phyloP scores from a whole-genome alignment of 2,329 filamentous ascomycete genomes.

The Ophiocordyceps unilateralis region DNA sequence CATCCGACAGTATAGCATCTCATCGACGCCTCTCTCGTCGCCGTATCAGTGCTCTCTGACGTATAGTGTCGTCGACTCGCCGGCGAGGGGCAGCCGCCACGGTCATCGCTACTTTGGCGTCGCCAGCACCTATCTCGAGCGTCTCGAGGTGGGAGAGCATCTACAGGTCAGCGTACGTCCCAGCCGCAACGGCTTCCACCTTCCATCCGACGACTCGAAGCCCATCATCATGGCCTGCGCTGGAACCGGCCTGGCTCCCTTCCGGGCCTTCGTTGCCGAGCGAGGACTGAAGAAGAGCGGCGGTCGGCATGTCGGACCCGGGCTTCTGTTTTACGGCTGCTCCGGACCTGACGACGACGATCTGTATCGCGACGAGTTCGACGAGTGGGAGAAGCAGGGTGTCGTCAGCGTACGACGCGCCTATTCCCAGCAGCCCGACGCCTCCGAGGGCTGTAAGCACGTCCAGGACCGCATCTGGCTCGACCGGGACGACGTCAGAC shows the following conservation, averaged over 20 bases:
- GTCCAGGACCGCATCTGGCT: conserved; percentile 26
- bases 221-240: conserved; percentile 34
- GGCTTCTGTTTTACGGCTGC: conserved; percentile 50
- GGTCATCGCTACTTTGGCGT: conserved; percentile 33
- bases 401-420: conserved; percentile 43
- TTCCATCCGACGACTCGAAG: conserved; percentile 26
- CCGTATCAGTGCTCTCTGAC: conserved; percentile 44
- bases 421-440: conserved; percentile 28
- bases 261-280: conserved; percentile 46
- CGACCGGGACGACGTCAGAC: conserved; percentile 17
- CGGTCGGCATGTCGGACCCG: conserved; percentile 37
- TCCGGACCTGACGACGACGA: conserved; percentile 35
- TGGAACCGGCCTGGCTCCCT: conserved; percentile 42
- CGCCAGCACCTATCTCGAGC: conserved; percentile 41
- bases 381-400: conserved; percentile 40
- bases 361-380: conserved; percentile 41
- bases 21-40: conserved; percentile 50
- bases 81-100: conserved; percentile 31
- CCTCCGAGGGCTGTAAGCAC: conserved; percentile 28
- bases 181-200: conserved; percentile 24
- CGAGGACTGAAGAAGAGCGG: conserved; percentile 32
- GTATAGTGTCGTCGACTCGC: conserved; percentile 45
- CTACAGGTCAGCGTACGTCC: conserved; percentile 32
- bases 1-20: conserved; percentile 64
- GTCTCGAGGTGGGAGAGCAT: conserved; percentile 23